Conservation (phyloP, 2,329 filamentous ascomycete genomes). For the Ceratocystiopsis minuta region DNA sequence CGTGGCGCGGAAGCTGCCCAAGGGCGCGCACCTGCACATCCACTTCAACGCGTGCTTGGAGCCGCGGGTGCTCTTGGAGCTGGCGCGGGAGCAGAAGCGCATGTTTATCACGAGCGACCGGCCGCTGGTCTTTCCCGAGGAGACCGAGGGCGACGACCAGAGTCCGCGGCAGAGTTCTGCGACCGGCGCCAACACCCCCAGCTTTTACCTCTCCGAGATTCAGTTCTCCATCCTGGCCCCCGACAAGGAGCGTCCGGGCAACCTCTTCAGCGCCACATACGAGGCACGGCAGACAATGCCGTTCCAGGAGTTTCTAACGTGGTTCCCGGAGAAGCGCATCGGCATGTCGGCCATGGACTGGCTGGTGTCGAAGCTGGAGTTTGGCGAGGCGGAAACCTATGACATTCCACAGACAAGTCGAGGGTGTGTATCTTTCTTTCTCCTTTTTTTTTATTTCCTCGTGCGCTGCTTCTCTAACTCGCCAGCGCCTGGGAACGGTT, state of each 20-base stretch:
- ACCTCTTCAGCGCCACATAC: constrained; percentile 34
- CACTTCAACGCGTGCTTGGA: constrained; percentile 62
- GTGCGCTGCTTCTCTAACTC: too few relatives aligned
- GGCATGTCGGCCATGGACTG: constrained; percentile 25
- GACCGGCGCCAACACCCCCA: constrained; percentile 9
- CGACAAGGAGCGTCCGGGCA: constrained; percentile 16
- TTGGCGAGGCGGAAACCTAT: constrained; percentile 42
- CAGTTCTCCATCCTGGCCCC: constrained; percentile 36
- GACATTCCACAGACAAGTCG: constrained; percentile 27
- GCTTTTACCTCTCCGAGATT: constrained; percentile 38
- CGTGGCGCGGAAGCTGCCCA: constrained; percentile 43
- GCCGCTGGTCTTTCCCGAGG: constrained; percentile 21
- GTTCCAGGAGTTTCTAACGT: constrained; percentile 22
- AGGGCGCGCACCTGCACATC: constrained; percentile 55
- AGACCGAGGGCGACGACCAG: constrained; percentile 13
- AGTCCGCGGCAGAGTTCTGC: not conserved
- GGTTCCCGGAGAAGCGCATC: constrained; percentile 14
- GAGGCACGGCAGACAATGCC: constrained; percentile 22
- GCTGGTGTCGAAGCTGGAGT: constrained; percentile 44
- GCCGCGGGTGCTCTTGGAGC: constrained; percentile 38
- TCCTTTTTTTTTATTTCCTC: too few relatives aligned
- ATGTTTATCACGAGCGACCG: constrained; percentile 53
- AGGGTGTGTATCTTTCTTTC: too few relatives aligned
- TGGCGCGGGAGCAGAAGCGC: constrained; percentile 34
- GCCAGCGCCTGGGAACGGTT: constrained; percentile 41